These are phyloP conservation scores for Coemansia aciculifera DNA, from an alignment of 192 early-diverging fungal genomes.

Conservation along the genomic window DNA sequence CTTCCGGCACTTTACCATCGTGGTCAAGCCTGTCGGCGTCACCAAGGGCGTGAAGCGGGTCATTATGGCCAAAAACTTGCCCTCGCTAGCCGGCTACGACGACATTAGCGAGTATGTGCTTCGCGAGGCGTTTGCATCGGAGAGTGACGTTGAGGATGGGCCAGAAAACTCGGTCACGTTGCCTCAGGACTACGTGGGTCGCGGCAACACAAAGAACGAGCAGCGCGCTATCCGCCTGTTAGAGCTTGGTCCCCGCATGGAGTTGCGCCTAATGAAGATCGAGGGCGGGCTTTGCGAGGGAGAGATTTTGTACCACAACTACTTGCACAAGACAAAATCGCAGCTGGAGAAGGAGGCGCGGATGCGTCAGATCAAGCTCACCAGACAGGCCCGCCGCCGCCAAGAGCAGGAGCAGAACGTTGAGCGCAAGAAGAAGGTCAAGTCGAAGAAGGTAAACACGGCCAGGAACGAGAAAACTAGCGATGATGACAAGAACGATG, in stretches of 20 bases:
- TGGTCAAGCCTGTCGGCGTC: slow-evolving; percentile 84
- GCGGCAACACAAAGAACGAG: slow-evolving; percentile 71
- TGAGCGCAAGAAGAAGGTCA: slow-evolving; percentile 67
- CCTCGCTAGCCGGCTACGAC: slow-evolving; percentile 73
- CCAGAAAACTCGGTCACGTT: slow-evolving; percentile 84
- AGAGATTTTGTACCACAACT: slow-evolving; percentile 89
- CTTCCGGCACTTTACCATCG: slow-evolving; percentile 91
- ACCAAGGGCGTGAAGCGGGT: slow-evolving; percentile 88
- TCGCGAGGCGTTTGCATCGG: slow-evolving; percentile 78
- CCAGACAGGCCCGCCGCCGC: slow-evolving; percentile 69
- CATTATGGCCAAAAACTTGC: slow-evolving; percentile 70
- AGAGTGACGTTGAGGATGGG: slow-evolving; percentile 92
- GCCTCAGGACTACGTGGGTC: slow-evolving; percentile 77
- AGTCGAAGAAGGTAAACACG: slow-evolving; percentile 41
- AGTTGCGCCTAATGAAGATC: slow-evolving; percentile 84
- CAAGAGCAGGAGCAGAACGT: slow-evolving; percentile 86
- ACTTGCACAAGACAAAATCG: slow-evolving; percentile 68
- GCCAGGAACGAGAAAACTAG: slow-evolving; percentile 25
- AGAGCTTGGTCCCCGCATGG: slow-evolving; percentile 92
- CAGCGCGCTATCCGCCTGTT: slow-evolving; percentile 82
- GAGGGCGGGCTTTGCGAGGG: slow-evolving; percentile 86
- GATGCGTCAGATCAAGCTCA: slow-evolving; percentile 61
- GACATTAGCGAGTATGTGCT: slow-evolving; percentile 95
- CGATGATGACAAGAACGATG: slow-evolving; percentile 39
- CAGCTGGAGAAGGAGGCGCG: slow-evolving; percentile 69